Evolutionary conservation across 2,329 filamentous ascomycete genomes (phyloP).

Genomic region (Colletotrichum cuscutae): DNA sequence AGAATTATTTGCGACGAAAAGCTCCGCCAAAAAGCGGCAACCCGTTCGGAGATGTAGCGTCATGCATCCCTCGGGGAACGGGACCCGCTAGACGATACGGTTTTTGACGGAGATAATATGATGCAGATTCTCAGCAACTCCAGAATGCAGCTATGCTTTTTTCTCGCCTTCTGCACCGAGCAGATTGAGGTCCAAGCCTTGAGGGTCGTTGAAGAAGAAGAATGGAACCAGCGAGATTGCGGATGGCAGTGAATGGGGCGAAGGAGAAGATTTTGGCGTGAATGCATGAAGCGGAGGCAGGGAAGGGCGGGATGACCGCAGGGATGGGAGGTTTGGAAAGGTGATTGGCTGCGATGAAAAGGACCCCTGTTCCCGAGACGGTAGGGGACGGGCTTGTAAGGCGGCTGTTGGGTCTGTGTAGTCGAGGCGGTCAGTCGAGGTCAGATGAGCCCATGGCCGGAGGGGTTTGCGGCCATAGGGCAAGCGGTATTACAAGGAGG

Average conservation of each 20-base stretch:
- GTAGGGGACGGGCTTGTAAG: slow-evolving; percentile 11
- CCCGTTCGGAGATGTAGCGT: slow-evolving; percentile 9
- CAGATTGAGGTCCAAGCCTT: not conserved
- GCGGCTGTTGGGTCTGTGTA: slow-evolving; percentile 25
- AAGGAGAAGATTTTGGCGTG: slow-evolving; percentile 26
- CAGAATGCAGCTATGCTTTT: not conserved
- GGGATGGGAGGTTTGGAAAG: slow-evolving; percentile 8
- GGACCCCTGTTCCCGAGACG: slow-evolving; percentile 29
- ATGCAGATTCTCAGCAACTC: not conserved
- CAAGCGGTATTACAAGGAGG: slow-evolving; percentile 11
- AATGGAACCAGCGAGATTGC: slow-evolving; percentile 23
- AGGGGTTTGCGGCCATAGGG: slow-evolving; percentile 14
- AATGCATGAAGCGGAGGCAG: slow-evolving; percentile 31
- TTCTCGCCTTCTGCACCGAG: not conserved
- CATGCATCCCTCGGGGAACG: slow-evolving; percentile 9
- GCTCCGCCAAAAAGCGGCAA: slow-evolving; percentile 1
- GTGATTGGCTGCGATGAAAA: slow-evolving; percentile 15
- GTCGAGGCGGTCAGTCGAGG: slow-evolving; percentile 32
- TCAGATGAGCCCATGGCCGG: slow-evolving; percentile 31
- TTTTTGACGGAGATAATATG: not conserved
- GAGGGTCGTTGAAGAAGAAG: not conserved
- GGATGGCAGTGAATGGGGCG: slow-evolving; percentile 8
- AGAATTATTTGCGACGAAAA: not conserved
- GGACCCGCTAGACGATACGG: not conserved
- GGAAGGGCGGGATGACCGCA: slow-evolving; percentile 30